phyloP scores from a whole-genome alignment of 2,329 filamentous ascomycete species.

The Cytospora piceae region DNA sequence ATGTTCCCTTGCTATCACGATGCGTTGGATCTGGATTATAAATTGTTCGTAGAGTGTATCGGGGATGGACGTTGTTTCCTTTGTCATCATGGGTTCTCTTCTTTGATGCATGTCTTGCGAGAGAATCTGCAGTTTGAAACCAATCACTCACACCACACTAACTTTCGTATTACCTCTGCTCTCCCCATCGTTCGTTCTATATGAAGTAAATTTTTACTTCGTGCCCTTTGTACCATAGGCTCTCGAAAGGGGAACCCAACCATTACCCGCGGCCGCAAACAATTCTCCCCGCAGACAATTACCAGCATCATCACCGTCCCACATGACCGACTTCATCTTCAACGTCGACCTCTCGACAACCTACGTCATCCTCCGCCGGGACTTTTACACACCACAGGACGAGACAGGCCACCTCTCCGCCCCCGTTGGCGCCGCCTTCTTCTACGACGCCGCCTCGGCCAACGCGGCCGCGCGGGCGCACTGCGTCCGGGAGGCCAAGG shows the following conservation, averaged over 20 bases:
- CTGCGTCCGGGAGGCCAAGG: slow-evolving; percentile 23
- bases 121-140: slow-evolving; percentile 9
- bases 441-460: slow-evolving; percentile 26
- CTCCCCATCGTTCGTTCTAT: slow-evolving; percentile 44
- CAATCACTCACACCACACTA: background rate
- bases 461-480: slow-evolving; percentile 26
- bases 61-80: background rate
- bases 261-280: slow-evolving; percentile 3
- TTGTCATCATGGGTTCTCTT: slow-evolving; percentile 13
- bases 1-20: background rate
- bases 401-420: slow-evolving; percentile 11
- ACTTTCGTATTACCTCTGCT: background rate
- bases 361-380: slow-evolving; percentile 27
- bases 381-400: slow-evolving; percentile 20
- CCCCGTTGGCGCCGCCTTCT: slow-evolving; percentile 21
- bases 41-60: background rate
- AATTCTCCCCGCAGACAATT: slow-evolving; percentile 4
- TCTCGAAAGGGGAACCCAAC: too few relatives aligned
- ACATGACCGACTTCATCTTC: slow-evolving; percentile 29
- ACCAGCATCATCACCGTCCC: background rate
- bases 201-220: slow-evolving; percentile 5
- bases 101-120: slow-evolving; percentile 32
- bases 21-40: background rate
- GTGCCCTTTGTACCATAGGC: too few relatives aligned
- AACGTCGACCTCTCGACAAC: slow-evolving; percentile 29